These are phyloP conservation scores for Penicillium verhagenii DNA, from an alignment of 495 filamentous ascomycete genomes.

Conservation along the genomic window DNA sequence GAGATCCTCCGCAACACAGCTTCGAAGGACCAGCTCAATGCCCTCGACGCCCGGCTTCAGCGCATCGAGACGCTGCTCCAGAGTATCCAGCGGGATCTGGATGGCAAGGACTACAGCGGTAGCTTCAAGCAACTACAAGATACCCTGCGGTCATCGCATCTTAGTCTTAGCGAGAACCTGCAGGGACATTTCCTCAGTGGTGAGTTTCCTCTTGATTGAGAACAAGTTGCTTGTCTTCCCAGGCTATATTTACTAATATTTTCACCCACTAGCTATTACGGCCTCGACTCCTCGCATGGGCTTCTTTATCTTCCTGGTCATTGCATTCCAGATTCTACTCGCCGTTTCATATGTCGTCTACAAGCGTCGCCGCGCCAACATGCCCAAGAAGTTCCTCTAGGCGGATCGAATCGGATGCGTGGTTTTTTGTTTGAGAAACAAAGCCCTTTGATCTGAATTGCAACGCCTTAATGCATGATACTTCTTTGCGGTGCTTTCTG, in stretches of 20 bases:
- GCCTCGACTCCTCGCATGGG: slow-evolving; percentile 64
- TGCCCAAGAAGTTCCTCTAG: slow-evolving; percentile 92
- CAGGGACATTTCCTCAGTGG: slow-evolving; percentile 35
- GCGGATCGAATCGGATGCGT: background rate
- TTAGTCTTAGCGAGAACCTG: slow-evolving; percentile 56
- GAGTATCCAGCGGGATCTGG: slow-evolving; percentile 62
- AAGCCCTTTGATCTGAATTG: background rate
- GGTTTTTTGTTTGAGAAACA: background rate
- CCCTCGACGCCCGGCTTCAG: slow-evolving; percentile 52
- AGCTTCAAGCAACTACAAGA: slow-evolving; percentile 70
- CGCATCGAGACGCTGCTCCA: slow-evolving; percentile 57
- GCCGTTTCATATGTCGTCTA: slow-evolving; percentile 72
- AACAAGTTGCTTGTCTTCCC: background rate
- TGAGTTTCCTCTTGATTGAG: slow-evolving; percentile 18
- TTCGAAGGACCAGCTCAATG: slow-evolving; percentile 52
- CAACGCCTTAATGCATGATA: background rate
- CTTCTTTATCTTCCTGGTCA: slow-evolving; percentile 68
- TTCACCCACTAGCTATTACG: slow-evolving; percentile 51
- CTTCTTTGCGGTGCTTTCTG: background rate
- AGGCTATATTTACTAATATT: slow-evolving; percentile 6
- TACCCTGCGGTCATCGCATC: slow-evolving; percentile 70
- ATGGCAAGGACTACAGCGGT: slow-evolving; percentile 69
- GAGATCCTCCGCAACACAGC: slow-evolving; percentile 50
- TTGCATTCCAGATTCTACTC: slow-evolving; percentile 73
- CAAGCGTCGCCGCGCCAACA: slow-evolving; percentile 70